Conservation (phyloP, 768 basidiomycete genomes). For the Agaricus sinodeliciosus region DNA sequence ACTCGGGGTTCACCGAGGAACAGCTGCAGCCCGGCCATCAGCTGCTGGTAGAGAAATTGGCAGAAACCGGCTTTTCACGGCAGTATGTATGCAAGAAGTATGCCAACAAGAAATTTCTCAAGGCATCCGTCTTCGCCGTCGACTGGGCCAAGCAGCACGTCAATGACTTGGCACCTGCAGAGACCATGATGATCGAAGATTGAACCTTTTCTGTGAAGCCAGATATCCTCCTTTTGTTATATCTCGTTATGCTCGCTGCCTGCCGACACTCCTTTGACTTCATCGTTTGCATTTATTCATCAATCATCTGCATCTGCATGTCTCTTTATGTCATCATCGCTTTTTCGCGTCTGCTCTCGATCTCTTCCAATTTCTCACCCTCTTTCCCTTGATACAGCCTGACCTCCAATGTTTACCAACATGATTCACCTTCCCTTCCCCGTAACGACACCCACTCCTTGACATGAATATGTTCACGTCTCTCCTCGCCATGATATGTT, state of each 20-base stretch:
- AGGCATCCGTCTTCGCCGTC: constrained; percentile 75
- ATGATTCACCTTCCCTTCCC: background rate
- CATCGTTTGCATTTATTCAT: constrained; percentile 10
- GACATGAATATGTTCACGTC: constrained; percentile 20
- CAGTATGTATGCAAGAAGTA: constrained; percentile 96
- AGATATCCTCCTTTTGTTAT: constrained; percentile 7
- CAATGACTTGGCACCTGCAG: constrained; percentile 27
- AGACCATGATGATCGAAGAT: constrained; percentile 41
- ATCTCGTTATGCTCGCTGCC: constrained; percentile 1
- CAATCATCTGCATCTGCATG: constrained; percentile 13
- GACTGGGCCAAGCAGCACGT: constrained; percentile 61
- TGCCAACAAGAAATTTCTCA: constrained; percentile 95
- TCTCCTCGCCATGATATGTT: constrained; percentile 13
- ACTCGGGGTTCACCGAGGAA: constrained; percentile 87
- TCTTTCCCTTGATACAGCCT: constrained; percentile 1
- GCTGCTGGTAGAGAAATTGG: constrained; percentile 77
- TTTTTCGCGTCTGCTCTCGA: constrained; percentile 10
- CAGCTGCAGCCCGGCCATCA: constrained; percentile 79
- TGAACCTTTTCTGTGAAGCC: constrained; percentile 17
- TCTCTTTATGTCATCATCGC: constrained; percentile 12
- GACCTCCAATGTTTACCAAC: background rate
- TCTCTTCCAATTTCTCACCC: constrained; percentile 2
- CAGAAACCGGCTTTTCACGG: constrained; percentile 71
- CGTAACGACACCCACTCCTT: constrained; percentile 15
- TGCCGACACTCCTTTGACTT: constrained; percentile 6